phyloP scores from a whole-genome alignment of 2,329 filamentous ascomycete genomes.

The Hypoxylon sp. region DNA sequence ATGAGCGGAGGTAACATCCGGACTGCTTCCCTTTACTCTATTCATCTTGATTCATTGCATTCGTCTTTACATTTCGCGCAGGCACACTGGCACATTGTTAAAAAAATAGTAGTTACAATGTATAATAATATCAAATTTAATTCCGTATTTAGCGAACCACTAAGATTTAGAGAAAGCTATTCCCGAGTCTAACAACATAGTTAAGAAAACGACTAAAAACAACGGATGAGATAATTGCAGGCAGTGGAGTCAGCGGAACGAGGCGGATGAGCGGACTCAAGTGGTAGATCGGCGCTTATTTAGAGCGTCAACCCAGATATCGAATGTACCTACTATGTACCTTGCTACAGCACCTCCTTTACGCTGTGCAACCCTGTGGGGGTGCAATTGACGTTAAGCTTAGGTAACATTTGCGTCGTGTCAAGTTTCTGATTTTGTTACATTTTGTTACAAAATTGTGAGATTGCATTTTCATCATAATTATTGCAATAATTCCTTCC shows the following conservation, averaged over 20 bases:
- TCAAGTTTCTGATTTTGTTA: conserved; percentile 8
- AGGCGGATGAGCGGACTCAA: conserved; percentile 24
- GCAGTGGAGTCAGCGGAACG: conserved; percentile 25
- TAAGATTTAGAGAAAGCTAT: too few relatives aligned
- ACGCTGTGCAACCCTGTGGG: too few relatives aligned
- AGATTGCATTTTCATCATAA: conserved; percentile 6
- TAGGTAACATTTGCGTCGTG: conserved; percentile 25
- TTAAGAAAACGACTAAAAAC: too few relatives aligned
- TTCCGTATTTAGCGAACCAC: too few relatives aligned
- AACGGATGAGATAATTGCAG: too few relatives aligned
- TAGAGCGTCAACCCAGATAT: conserved; percentile 4
- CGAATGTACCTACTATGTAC: too few relatives aligned
- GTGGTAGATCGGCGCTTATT: conserved; percentile 21
- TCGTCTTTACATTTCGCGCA: conserved; percentile 1
- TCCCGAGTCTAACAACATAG: too few relatives aligned
- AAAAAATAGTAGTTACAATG: too few relatives aligned
- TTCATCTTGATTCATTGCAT: background rate
- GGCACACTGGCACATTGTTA: too few relatives aligned
- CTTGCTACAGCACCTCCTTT: too few relatives aligned
- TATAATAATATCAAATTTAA: too few relatives aligned
- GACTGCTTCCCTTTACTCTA: background rate
- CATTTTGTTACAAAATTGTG: conserved; percentile 2
- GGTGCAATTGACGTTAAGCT: conserved; percentile 24
- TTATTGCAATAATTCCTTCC: too few relatives aligned
- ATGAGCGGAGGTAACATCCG: conserved; percentile 18